Evolutionary conservation across 2,329 filamentous ascomycete species (phyloP).

Genomic region (Boeremia lycopersici): DNA sequence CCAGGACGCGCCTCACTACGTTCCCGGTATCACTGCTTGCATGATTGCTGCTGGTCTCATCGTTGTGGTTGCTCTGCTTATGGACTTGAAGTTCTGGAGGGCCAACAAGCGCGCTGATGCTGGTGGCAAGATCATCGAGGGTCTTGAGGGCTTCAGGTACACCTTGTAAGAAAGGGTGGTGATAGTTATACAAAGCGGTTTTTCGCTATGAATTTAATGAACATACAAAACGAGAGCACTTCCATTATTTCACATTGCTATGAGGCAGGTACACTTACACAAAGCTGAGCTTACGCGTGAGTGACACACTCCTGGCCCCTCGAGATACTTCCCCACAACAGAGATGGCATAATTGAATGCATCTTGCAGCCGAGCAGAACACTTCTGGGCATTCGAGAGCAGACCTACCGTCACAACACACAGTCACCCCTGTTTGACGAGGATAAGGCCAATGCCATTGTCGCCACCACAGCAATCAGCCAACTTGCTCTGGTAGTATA

Average conservation of each 20-base stretch:
- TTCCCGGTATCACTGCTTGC: slow-evolving; percentile 46
- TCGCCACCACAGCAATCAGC: too few species aligned
- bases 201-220: neutral
- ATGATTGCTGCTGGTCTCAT: slow-evolving; percentile 45
- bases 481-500: too few species aligned
- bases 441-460: too few species aligned
- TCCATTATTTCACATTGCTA: neutral
- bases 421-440: too few species aligned
- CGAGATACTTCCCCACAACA: too few species aligned
- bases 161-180: slow-evolving; percentile 23
- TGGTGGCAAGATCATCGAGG: slow-evolving; percentile 50
- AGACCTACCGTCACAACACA: too few species aligned
- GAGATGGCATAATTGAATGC: too few species aligned
- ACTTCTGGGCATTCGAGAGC: too few species aligned
- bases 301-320: too few species aligned
- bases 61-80: slow-evolving; percentile 39
- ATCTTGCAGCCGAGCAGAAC: too few species aligned
- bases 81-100: slow-evolving; percentile 42
- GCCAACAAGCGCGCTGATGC: slow-evolving; percentile 47
- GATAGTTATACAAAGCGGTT: neutral
- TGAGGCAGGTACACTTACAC: too few species aligned
- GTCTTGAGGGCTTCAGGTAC: slow-evolving; percentile 41
- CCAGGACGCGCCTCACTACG: slow-evolving; percentile 47
- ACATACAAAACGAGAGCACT: neutral
- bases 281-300: too few species aligned